Conservation (phyloP, 2,329 filamentous ascomycete species). For the Penicillium italicum region DNA sequence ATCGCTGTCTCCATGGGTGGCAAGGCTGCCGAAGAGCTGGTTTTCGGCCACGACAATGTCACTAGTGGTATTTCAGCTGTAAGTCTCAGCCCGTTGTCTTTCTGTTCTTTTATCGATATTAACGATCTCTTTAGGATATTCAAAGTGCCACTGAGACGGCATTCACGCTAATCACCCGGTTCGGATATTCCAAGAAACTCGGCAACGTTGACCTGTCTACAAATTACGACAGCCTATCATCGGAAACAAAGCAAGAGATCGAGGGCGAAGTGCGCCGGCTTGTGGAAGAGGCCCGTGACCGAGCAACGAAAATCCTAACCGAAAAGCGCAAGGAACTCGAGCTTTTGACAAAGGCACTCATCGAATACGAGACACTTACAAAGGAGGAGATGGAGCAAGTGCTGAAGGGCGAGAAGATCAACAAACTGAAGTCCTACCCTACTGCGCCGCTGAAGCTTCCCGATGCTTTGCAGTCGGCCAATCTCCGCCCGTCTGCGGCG, state of each 20-base stretch:
- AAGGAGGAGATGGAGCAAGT: constrained; percentile 88
- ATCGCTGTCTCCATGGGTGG: constrained; percentile 82
- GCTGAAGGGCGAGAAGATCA: constrained; percentile 77
- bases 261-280: constrained; percentile 83
- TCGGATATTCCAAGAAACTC: constrained; percentile 83
- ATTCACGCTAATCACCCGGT: constrained; percentile 80
- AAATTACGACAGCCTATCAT: constrained; percentile 76
- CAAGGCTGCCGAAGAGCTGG: constrained; percentile 83
- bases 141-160: constrained; percentile 75
- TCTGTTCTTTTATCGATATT: constrained; percentile 6
- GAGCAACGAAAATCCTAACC: constrained; percentile 67
- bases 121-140: constrained; percentile 61
- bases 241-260: constrained; percentile 80
- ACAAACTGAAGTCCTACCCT: constrained; percentile 58
- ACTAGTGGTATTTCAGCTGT: constrained; percentile 81
- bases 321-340: constrained; percentile 81
- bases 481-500: constrained; percentile 24
- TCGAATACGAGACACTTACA: constrained; percentile 91
- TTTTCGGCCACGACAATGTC: constrained; percentile 86
- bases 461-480: constrained; percentile 40
- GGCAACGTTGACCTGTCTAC: constrained; percentile 85
- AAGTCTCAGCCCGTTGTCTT: constrained; percentile 37
- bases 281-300: constrained; percentile 74
- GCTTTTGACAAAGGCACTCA: constrained; percentile 77
- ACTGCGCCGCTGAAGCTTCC: constrained; percentile 64